A percentile compares a stretch with the other conserved stretches of the same genome.
Evolutionary conservation across 2,329 filamentous ascomycete genomes (phyloP).

Genomic region (Trichoderma harzianum): DNA sequence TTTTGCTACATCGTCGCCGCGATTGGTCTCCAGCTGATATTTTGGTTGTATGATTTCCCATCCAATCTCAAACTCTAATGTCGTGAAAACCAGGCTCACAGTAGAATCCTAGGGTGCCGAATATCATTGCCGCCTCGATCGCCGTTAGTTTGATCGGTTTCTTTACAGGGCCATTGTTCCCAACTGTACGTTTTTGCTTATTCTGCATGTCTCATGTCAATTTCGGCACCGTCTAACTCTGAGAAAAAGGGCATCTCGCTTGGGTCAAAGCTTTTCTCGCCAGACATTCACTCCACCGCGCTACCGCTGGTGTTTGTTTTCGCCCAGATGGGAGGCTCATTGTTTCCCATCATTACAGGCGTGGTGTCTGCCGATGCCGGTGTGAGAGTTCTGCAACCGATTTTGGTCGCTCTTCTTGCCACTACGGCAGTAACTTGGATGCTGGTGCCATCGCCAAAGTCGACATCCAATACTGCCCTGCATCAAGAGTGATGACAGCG

Average conservation of each 20-base stretch:
- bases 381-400: constrained; percentile 49
- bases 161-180: constrained; percentile 57
- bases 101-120: constrained; percentile 33
- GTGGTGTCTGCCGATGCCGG: constrained; percentile 45
- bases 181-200: constrained; percentile 40
- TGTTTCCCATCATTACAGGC: constrained; percentile 56
- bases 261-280: constrained; percentile 48
- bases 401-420: constrained; percentile 46
- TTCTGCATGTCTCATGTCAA: fast-evolving
- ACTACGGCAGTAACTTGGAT: constrained; percentile 48
- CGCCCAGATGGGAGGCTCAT: constrained; percentile 52
- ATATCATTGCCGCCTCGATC: constrained; percentile 49
- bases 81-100: background rate
- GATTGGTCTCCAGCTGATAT: constrained; percentile 54
- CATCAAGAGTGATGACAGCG: constrained; percentile 31
- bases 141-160: constrained; percentile 54
- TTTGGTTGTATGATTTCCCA: constrained; percentile 48
- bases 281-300: constrained; percentile 34
- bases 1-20: constrained; percentile 51
- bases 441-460: constrained; percentile 39
- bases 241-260: constrained; percentile 51
- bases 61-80: background rate
- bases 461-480: constrained; percentile 28
- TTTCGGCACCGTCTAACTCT: background rate
- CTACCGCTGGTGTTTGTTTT: constrained; percentile 53